Conservation (phyloP, 148 eudicot species). For the Diospyros lotus region DNA sequence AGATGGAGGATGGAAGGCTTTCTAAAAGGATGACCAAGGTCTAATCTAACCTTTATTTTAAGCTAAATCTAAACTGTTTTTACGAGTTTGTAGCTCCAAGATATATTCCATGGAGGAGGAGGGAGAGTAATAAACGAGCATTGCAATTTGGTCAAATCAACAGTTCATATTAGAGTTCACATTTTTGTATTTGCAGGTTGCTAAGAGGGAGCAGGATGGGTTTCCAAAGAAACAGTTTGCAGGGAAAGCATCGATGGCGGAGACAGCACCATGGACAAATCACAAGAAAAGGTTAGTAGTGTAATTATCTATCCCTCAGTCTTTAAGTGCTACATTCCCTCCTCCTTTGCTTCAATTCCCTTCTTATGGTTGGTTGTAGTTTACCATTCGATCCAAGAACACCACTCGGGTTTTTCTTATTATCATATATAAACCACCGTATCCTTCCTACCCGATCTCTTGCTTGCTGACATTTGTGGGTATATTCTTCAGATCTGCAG, state of each 20-base stretch:
- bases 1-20: slow-evolving; percentile 32
- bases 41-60: slow-evolving; percentile 6
- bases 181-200: slow-evolving; percentile 38
- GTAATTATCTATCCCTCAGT: background rate
- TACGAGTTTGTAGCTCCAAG: background rate
- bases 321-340: background rate
- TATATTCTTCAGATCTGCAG: slow-evolving; percentile 36
- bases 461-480: background rate
- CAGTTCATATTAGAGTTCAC: slow-evolving; percentile 15
- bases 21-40: slow-evolving; percentile 45
- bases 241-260: slow-evolving; percentile 28
- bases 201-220: slow-evolving; percentile 52
- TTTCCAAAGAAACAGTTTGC: slow-evolving; percentile 27
- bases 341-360: too few relatives aligned
- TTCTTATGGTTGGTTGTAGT: background rate
- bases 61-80: background rate
- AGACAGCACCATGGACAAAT: slow-evolving; percentile 34
- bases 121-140: slow-evolving; percentile 32
- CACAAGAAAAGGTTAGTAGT: slow-evolving; percentile 53
- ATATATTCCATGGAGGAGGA: slow-evolving; percentile 19
- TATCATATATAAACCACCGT: background rate
- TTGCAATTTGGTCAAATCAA: slow-evolving; percentile 29
- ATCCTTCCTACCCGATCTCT: too few relatives aligned
- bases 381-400: background rate
- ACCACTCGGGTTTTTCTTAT: background rate